Percentiles rank a stretch among this genome's conserved stretches.
Conservation (phyloP, 306 rosid genomes). For the Hippophae tibetana region DNA sequence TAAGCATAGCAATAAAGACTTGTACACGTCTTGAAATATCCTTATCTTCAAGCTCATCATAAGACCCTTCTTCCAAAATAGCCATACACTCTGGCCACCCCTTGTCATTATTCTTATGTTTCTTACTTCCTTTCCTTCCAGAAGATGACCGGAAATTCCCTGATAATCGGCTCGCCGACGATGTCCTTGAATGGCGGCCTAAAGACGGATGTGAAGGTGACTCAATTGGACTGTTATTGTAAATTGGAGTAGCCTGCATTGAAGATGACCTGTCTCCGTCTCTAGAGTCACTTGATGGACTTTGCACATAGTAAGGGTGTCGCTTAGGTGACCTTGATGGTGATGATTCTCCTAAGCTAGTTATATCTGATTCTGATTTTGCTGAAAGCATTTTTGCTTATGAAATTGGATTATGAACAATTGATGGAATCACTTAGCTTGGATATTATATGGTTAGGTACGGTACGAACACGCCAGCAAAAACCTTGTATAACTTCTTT, state of each 20-base stretch:
- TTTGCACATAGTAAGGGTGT: constrained; percentile 71
- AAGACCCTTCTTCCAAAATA: constrained; percentile 81
- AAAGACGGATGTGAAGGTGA: constrained; percentile 93
- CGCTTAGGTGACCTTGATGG: constrained; percentile 91
- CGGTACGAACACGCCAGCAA: background rate
- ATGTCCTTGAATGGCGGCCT: constrained; percentile 93
- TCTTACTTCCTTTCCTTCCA: constrained; percentile 54
- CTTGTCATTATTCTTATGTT: constrained; percentile 56
- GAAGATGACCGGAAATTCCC: constrained; percentile 92
- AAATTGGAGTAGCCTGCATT: constrained; percentile 80
- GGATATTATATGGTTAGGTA: too few relatives aligned
- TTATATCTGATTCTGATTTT: constrained; percentile 81
- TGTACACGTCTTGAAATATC: constrained; percentile 50
- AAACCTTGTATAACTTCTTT: background rate
- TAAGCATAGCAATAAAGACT: constrained; percentile 49
- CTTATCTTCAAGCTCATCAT: constrained; percentile 56
- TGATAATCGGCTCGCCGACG: constrained; percentile 71
- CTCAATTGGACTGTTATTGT: constrained; percentile 85
- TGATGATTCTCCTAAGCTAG: constrained; percentile 85
- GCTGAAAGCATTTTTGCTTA: constrained; percentile 41
- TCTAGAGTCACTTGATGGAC: constrained; percentile 88
- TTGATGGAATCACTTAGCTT: background rate
- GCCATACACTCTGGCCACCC: constrained; percentile 99
- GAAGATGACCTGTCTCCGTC: constrained; percentile 93
- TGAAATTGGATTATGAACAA: background rate